Evolutionary conservation across 2,329 filamentous ascomycete species (phyloP), one percentile per base, ranked within the genome.

Genomic region (Diaporthe aspalathi): DNA sequence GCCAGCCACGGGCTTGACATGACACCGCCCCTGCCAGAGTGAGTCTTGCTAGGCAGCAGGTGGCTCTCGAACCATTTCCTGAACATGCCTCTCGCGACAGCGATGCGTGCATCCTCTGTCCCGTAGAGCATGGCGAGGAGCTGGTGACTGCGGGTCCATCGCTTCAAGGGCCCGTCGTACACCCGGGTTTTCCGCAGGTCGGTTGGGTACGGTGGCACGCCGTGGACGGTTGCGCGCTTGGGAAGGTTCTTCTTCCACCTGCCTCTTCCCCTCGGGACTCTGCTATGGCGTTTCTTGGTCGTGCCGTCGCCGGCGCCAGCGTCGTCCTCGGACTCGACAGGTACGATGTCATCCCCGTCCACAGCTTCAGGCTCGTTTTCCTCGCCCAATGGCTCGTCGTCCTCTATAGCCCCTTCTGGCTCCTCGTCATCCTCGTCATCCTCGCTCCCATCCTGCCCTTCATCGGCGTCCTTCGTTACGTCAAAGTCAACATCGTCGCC

Each of bases 111-210:
- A 35, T 77, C 76, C 29, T 80, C 79, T 0, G 83, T 81, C 1
- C 84, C 84, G 73, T 84, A 86, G 80, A 84, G 82, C 40, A 80
- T 77, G 32, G 81, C 79, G 12, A 84, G 76, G 32, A 82, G 78
- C 38, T 80, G 78, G 17, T 78, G 76, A 66, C 78, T 78, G 7
- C 78, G 76, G 22, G 79, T 77, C 76, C 80, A 81, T 17, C 80
- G 78, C 29, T 80, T 77, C 17, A 83, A 73, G 2, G 81, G 80
- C 2, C 82, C 82, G 20, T 79, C 78, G 73, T 83, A 83, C 50
- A 80, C 73, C 22, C 81, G 79, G 16, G 79, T 79, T 45, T 77
- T 75, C 50, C 77, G 76, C 4, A 75, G 74, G 57, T 79, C 77
- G 2, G 76, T 69, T 5, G 78, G 78, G 66, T 79, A 79, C n/a